Conservation (phyloP, 164 flowering plant species). For the Annona cherimola region DNA sequence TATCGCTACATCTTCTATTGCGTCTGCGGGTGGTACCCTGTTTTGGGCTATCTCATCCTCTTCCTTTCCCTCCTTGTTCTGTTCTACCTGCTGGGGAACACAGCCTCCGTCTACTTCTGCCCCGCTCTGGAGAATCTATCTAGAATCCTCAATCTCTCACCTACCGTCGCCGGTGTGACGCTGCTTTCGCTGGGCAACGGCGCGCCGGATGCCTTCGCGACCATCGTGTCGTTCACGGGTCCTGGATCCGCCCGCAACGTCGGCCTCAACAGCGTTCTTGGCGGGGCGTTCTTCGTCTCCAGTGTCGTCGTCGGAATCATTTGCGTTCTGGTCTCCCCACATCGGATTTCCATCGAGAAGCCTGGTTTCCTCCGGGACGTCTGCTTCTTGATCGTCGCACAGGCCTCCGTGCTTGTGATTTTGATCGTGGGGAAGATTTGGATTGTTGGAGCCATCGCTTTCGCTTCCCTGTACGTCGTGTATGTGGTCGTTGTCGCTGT, state of each 20-base stretch:
- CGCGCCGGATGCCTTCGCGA: conserved; percentile 70
- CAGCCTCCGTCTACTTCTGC: conserved; percentile 71
- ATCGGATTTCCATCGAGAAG: conserved; percentile 31
- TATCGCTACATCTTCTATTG: conserved; percentile 64
- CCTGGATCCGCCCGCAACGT: conserved; percentile 30
- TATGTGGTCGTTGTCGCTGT: conserved; percentile 49
- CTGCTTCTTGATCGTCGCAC: conserved; percentile 40
- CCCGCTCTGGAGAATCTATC: conserved; percentile 57
- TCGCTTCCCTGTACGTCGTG: conserved; percentile 45
- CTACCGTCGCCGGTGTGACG: conserved; percentile 70
- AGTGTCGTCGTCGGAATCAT: conserved; percentile 63
- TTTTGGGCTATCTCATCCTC: conserved; percentile 35
- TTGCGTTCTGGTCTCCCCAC: conserved; percentile 22
- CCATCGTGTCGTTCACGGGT: conserved; percentile 59
- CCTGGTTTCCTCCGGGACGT: conserved; percentile 51
- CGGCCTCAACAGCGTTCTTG: conserved; percentile 66
- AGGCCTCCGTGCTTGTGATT: conserved; percentile 31
- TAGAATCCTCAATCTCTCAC: conserved; percentile 44
- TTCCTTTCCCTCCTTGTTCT: conserved; percentile 49
- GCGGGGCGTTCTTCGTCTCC: conserved; percentile 65
- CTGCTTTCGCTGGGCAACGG: conserved; percentile 79
- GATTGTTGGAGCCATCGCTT: conserved; percentile 50
- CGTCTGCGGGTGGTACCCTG: conserved; percentile 27
- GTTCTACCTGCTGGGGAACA: conserved; percentile 67
- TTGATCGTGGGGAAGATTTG: conserved; percentile 41